Evolutionary conservation across 2,329 filamentous ascomycete genomes (phyloP), one percentile per base, ranked within the genome.

Genomic region (Akanthomyces dipterigenus): DNA sequence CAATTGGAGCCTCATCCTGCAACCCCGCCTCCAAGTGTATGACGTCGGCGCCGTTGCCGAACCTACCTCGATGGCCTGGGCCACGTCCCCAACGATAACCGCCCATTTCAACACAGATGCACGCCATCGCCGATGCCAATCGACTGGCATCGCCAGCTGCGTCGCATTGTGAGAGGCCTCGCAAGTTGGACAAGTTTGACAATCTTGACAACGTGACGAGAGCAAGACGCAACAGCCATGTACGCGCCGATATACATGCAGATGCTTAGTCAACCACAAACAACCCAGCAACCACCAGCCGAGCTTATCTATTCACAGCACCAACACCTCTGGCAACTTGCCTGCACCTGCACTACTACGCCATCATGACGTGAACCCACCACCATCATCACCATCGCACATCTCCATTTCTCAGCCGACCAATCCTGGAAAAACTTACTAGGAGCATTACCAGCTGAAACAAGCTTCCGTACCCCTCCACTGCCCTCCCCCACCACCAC

Each of bases 31-130:
- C 0, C 38, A 57, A 57, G 43, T 49, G 55, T 57, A 57, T 57
- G 55, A 57, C 55, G 55, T 57, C 55, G 55, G 55, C 55, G 55
- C 54, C 54, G 42, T 46, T 56, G 26, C 14, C 42, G n/a, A 24
- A 40, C 16, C 11, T 24, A n/a, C n/a, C 42, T 6, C 42, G 18
- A 42, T 34, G 14, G 18, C 9, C 43, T 18, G 51, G 20, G 24
- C 12, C 45, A 22, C 9, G 12, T 36, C n/a, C 20, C 55, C 40
- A 48, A 22, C 7, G 24, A 14, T 38, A 12, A 26, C 26, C 31
- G 36, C 40, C 22, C 4, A 22, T 34, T 43, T 43, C 2, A 14
- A 31, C 31, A 26, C 12, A 1, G 22, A 42, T 42, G 34, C 22
- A 42, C 18, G 5, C 8, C 40, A 55, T 45, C 24, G 18, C 18